Percentiles rank a stretch among this genome's conserved stretches.
These are phyloP conservation scores for Singerocomus inundabilis DNA, from an alignment of 1,284 basidiomycete genomes.

Conservation along the genomic window DNA sequence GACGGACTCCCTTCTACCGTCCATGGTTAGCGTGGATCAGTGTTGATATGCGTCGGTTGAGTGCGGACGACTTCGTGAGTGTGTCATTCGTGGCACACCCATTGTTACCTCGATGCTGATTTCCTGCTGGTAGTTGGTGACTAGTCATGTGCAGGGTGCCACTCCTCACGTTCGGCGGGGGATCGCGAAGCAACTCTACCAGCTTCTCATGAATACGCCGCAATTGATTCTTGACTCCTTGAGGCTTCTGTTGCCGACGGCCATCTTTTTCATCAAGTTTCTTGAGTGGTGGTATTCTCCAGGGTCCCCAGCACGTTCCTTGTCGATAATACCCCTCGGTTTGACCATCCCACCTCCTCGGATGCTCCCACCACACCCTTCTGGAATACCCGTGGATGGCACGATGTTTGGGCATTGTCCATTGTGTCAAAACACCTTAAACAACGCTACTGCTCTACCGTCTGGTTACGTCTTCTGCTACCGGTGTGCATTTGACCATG, in stretches of 20 bases:
- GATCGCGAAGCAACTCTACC: conserved; percentile 42
- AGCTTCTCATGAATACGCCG: conserved; percentile 53
- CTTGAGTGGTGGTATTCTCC: conserved; percentile 99
- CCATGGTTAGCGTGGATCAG: conserved; percentile 90
- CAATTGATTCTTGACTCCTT: conserved; percentile 71
- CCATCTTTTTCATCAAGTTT: conserved; percentile 97
- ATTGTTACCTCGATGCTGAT: conserved; percentile 5
- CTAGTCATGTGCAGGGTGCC: conserved; percentile 35
- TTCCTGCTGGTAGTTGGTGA: conserved; percentile 41
- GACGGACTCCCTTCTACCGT: conserved; percentile 82
- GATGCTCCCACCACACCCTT: conserved; percentile 70
- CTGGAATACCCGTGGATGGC: conserved; percentile 57
- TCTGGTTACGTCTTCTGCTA: conserved; percentile 97
- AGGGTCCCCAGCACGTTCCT: conserved; percentile 76
- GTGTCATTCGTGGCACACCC: background rate
- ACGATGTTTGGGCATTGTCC: conserved; percentile 80
- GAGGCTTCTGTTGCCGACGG: conserved; percentile 82
- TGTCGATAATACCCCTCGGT: conserved; percentile 58
- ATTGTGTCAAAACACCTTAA: conserved; percentile 72
- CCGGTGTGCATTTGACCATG: conserved; percentile 84
- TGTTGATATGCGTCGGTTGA: conserved; percentile 77
- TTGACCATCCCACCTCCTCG: conserved; percentile 74
- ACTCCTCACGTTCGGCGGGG: conserved; percentile 36
- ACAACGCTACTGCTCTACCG: conserved; percentile 89
- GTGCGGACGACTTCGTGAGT: conserved; percentile 72